Base-by-base conservation (phyloP, 78 protist species). In the Bodo saltans region DNA sequence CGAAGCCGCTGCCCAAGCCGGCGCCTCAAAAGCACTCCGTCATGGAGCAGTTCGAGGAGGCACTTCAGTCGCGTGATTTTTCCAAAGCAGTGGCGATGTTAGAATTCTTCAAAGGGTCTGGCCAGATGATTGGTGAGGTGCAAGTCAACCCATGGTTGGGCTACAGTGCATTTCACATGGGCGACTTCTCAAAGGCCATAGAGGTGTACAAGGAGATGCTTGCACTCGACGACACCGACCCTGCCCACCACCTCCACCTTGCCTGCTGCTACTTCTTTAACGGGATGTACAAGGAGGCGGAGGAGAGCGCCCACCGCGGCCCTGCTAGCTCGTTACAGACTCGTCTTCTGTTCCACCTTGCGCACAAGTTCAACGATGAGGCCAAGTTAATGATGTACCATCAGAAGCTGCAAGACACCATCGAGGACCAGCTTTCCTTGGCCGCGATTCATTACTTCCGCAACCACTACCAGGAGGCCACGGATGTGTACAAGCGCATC, bases 371-470 rank as follows among this genome's bases (percentile, higher is more conserved):
- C 35, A 72, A 81, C 73, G 90, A 91, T 42, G 94, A 91, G 38
- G 32, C 29, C 37, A 69, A 75, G 83, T 71, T 91, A 71, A 87
- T 89, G 88, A 27, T 0, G 23, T 75, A 83, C 67, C 92, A 91
- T 82, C 88, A 83, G 68, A 79, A 86, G 84, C 89, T 91, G 38
- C 79, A 83, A 3, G 86, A 86, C 41, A 0, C 52, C 0, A 21
- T 72, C 40, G 73, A 75, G 41, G 82, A 87, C 75, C 85, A 91
- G 91, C 79, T 92, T 41, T 75, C 79, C 29, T 53, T 92, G 32
- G 92, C 95, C 0, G 83, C 95, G 0, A 79, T 92, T 8, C 92
- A 92, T 84, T 92, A 53, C 87, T 72, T 88, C 74, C 84, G 92
- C 0, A 70, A 35, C 73, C 94, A 85, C 76, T 87, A 53, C 84